Conservation (phyloP, 306 rosid genomes). For the Carpinus viminea region DNA sequence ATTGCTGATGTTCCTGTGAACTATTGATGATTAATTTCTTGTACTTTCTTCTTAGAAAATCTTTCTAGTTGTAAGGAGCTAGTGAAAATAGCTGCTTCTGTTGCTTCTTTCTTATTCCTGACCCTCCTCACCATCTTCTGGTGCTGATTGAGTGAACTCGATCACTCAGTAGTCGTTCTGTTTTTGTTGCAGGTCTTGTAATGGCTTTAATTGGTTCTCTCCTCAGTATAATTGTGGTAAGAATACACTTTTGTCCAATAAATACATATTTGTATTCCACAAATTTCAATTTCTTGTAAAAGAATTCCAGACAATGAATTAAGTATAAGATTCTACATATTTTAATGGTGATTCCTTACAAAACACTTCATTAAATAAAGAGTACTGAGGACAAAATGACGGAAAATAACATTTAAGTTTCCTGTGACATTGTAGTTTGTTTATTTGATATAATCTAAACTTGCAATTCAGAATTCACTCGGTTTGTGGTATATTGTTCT, state of each 20-base stretch:
- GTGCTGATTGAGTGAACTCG: slow-evolving; percentile 1
- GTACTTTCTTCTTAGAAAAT: neutral
- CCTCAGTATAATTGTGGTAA: slow-evolving; percentile 64
- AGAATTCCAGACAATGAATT: neutral
- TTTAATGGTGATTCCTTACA: neutral
- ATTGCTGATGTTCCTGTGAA: neutral
- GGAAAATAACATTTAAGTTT: neutral
- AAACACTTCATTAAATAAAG: neutral
- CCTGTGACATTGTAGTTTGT: neutral
- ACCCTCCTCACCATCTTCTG: neutral
- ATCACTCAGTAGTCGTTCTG: slow-evolving; percentile 6
- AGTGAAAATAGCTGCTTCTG: neutral
- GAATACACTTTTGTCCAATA: slow-evolving; percentile 22
- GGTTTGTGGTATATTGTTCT: neutral
- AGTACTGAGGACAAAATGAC: neutral
- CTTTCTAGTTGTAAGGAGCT: neutral
- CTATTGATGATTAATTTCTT: neutral
- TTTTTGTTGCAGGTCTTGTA: slow-evolving; percentile 63
- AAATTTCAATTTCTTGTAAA: neutral
- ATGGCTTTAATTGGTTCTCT: slow-evolving; percentile 83
- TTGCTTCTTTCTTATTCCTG: neutral
- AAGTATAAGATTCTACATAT: slow-evolving; percentile 1
- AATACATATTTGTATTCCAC: neutral
- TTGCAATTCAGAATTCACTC: neutral
- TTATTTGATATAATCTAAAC: neutral